phyloP scores from a whole-genome alignment of 306 rosid genomes.

The apple (Malus domestica) region DNA sequence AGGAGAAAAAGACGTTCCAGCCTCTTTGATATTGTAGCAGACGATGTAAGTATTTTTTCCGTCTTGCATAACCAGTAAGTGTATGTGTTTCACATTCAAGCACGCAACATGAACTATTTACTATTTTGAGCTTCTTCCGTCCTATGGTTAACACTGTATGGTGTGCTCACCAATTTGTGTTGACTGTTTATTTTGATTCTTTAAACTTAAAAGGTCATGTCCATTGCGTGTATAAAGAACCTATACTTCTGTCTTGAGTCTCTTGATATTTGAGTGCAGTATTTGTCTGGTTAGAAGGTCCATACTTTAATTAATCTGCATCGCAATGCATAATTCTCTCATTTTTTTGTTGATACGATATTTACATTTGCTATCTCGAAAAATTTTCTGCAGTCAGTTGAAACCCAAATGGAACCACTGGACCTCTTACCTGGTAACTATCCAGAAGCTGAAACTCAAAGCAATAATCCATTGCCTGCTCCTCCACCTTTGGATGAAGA shows the following conservation, averaged over 20 bases:
- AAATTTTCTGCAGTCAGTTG: constrained; percentile 51
- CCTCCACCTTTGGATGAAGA: constrained; percentile 82
- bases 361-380: background rate
- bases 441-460: constrained; percentile 43
- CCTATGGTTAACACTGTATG: constrained; percentile 11
- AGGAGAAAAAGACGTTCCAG: constrained; percentile 96
- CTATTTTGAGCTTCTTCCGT: constrained; percentile 1
- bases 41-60: constrained; percentile 64
- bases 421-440: constrained; percentile 56
- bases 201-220: background rate
- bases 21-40: constrained; percentile 85
- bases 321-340: background rate
- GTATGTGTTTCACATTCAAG: background rate
- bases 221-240: background rate
- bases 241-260: background rate
- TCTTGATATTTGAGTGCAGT: background rate
- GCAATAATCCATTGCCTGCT: constrained; percentile 61
- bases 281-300: background rate
- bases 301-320: background rate
- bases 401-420: constrained; percentile 49
- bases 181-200: background rate
- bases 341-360: background rate
- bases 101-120: background rate
- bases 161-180: background rate
- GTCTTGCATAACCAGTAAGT: constrained; percentile 6